These are phyloP conservation scores for Aspergillus transmontanensis DNA, from an alignment of 2,329 filamentous ascomycete genomes.

Conservation along the genomic window DNA sequence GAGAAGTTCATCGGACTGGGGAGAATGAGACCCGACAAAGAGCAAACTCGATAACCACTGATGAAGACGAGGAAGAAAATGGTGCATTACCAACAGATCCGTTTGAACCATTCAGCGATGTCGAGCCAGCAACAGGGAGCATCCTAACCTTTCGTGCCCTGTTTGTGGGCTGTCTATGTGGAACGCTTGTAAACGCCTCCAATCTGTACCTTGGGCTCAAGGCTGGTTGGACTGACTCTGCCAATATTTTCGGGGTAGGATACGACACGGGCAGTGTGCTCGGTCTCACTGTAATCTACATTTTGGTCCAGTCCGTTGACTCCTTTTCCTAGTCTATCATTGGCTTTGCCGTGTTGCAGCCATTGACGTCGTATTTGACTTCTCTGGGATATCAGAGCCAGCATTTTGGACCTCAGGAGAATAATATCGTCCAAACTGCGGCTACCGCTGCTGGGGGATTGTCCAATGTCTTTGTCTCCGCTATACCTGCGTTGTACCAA, in stretches of 20 bases:
- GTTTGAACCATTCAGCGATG: not conserved
- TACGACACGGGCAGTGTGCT: not conserved
- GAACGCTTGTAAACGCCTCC: constrained; percentile 8
- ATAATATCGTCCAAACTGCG: constrained; percentile 9
- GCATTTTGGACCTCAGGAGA: constrained; percentile 10
- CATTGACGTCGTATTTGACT: not conserved
- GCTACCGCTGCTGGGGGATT: constrained; percentile 9
- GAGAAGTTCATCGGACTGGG: not conserved
- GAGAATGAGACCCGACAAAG: not conserved
- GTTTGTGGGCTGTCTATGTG: constrained; percentile 4
- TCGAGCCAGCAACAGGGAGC: not conserved
- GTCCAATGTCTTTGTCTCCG: constrained; percentile 9
- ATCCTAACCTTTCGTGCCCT: constrained; percentile 6
- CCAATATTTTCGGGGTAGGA: constrained; percentile 12
- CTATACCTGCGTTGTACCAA: constrained; percentile 8
- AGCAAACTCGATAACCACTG: not conserved
- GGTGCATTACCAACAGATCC: not conserved
- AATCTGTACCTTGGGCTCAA: constrained; percentile 11
- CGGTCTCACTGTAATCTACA: not conserved
- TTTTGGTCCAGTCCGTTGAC: not conserved
- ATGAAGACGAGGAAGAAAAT: not conserved
- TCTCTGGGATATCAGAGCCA: not conserved
- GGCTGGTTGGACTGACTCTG: constrained; percentile 5
- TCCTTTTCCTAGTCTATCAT: constrained; percentile 1
- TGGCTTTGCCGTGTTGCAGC: constrained; percentile 5